These are phyloP conservation scores for Triticum aestivum DNA, from an alignment of 176 grass and related monocot genomes.

Conservation along the genomic window IWGSC_CS_RefSeq_v2.1 NC_057808.1:337709089-337709588, in stretches of 20 bases:
- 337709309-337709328: neutral
- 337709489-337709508: neutral
- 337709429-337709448: neutral
- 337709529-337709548: neutral
- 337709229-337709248: neutral
- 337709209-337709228: slow-evolving; percentile 18
- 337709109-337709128: slow-evolving; percentile 33
- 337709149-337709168: slow-evolving; percentile 37
- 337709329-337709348: slow-evolving; percentile 22
- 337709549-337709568: neutral
- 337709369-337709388: slow-evolving; percentile 1
- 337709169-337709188: slow-evolving; percentile 36
- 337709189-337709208: slow-evolving; percentile 35
- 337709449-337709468: neutral
- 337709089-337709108: slow-evolving; percentile 7
- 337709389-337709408: neutral
- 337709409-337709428: neutral
- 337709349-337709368: neutral
- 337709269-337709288: neutral
- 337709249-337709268: neutral
- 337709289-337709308: slow-evolving; percentile 10
- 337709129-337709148: slow-evolving; percentile 42
- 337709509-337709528: neutral
- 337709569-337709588: neutral
- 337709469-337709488: no score